Evolutionary conservation across 495 filamentous ascomycete species (phyloP).

Genomic region (Penicillium subrubescens): DNA sequence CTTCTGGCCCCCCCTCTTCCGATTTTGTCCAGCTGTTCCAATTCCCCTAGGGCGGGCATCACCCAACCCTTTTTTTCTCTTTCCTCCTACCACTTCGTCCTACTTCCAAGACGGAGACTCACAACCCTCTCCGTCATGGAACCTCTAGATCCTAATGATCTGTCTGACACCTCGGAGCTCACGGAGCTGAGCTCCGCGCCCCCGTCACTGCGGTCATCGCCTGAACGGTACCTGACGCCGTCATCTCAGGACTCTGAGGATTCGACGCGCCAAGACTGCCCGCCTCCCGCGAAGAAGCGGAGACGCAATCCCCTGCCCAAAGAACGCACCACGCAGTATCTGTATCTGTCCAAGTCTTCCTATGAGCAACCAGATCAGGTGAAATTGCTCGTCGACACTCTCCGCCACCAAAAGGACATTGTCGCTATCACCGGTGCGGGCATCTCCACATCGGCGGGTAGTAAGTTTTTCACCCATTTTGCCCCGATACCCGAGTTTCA

Average conservation of each 20-base stretch:
- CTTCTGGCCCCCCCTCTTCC: not conserved
- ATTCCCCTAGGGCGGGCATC: not conserved
- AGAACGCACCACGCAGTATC: constrained; percentile 72
- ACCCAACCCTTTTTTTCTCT: not conserved
- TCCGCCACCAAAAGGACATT: constrained; percentile 90
- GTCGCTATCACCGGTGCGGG: constrained; percentile 95
- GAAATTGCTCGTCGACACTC: constrained; percentile 68
- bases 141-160: constrained; percentile 41
- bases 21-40: not conserved
- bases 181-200: constrained; percentile 60
- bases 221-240: constrained; percentile 55
- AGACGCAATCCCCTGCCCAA: constrained; percentile 67
- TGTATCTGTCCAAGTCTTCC: constrained; percentile 62
- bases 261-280: constrained; percentile 55
- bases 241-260: constrained; percentile 57
- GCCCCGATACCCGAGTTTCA: constrained; percentile 63
- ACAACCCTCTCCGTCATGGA: not conserved
- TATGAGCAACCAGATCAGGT: constrained; percentile 60
- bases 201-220: constrained; percentile 60
- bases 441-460: constrained; percentile 94
- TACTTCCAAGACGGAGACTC: constrained; percentile 1
- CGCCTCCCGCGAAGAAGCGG: constrained; percentile 70
- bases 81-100: constrained; percentile 12
- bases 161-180: constrained; percentile 55
- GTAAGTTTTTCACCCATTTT: constrained; percentile 57